Evolutionary conservation across 2,329 filamentous ascomycete species (phyloP), one percentile per base, ranked within the genome.

Genomic region (Trichoderma sp.): DNA sequence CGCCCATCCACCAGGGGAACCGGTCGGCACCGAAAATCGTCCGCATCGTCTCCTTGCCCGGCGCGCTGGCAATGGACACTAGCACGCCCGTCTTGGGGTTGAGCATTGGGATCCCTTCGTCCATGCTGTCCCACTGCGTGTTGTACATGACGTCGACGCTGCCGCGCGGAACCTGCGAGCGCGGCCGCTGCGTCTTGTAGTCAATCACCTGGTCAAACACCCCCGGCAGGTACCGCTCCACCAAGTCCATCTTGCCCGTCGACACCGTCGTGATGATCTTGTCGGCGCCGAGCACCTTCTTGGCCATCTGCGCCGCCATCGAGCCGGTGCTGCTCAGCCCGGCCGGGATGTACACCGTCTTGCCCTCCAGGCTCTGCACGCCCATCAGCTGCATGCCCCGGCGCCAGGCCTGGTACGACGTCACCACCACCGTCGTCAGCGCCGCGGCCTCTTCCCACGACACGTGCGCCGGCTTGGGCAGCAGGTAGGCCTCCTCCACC

Each of bases 201-300:
- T 87, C 85, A 69, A 86, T 77, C 30, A 87, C 74, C 70, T 84
- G 78, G 74, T 86, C 84, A 2, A 85, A 81, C 6, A 83, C 76
- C 0, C 81, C 82, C 0, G 81, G 79, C 0, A 84, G 74, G 39
- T 77, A 72, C 68, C 80, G 71, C 52, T 81, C 79, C 0, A 86
- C 82, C 26, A 82, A 77, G 0, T 76, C 70, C 37, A 88, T 68
- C 74, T 88, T 88, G 11, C 79, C 70, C 26, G 85, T 86, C 4
- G 85, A 87, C 0, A 84, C 83, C 0, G 85, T 86, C 0, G 84
- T 80, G 56, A 88, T 83, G 66, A 87, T 77, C 58, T 77, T 81
- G 0, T 74, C 74, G 1, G 82, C 85, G 0, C 81, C 79, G 59
- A 84, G 86, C 3, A 83, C 78, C 34, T 84, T 83, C 71, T 83